phyloP scores from a whole-genome alignment of 2,329 filamentous ascomycete species.

The Fusarium sp. region DNA sequence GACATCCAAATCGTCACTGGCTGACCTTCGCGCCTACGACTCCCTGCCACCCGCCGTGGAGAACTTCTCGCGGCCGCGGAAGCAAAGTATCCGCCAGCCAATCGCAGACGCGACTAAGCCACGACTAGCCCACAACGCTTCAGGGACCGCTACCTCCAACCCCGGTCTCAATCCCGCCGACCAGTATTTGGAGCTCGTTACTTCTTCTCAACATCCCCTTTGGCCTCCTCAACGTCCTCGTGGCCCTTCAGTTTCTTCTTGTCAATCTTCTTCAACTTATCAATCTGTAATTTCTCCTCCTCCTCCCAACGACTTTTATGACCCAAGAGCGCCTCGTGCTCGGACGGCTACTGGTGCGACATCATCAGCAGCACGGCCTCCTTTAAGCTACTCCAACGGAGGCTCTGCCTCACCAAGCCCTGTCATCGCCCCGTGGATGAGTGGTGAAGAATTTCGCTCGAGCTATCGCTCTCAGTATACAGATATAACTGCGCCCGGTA shows the following conservation, averaged over 20 bases:
- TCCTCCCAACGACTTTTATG: slow-evolving; percentile 53
- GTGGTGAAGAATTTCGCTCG: slow-evolving; percentile 63
- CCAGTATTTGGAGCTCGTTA: slow-evolving; percentile 47
- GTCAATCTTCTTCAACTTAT: slow-evolving; percentile 58
- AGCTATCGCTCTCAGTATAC: slow-evolving; percentile 68
- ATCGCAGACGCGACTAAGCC: slow-evolving; percentile 50
- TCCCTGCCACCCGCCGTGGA: slow-evolving; percentile 57
- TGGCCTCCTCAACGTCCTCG: slow-evolving; percentile 57
- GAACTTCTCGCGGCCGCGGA: slow-evolving; percentile 71
- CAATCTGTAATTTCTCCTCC: slow-evolving; percentile 53
- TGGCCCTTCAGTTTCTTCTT: slow-evolving; percentile 61
- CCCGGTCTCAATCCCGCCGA: slow-evolving; percentile 46
- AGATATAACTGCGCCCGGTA: slow-evolving; percentile 67
- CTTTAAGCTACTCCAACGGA: slow-evolving; percentile 48
- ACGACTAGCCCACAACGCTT: slow-evolving; percentile 38
- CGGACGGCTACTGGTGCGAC: slow-evolving; percentile 44
- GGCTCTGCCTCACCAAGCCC: slow-evolving; percentile 52
- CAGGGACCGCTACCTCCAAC: slow-evolving; percentile 29
- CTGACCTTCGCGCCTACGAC: slow-evolving; percentile 52
- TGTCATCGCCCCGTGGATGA: slow-evolving; percentile 59
- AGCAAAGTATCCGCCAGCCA: slow-evolving; percentile 62
- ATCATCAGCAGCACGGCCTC: slow-evolving; percentile 43
- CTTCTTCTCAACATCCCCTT: slow-evolving; percentile 46
- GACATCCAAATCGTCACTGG: slow-evolving; percentile 48
- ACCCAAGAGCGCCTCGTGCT: slow-evolving; percentile 47